Conservation (phyloP, 805 yeast species). For the Starmerella apis region DNA sequence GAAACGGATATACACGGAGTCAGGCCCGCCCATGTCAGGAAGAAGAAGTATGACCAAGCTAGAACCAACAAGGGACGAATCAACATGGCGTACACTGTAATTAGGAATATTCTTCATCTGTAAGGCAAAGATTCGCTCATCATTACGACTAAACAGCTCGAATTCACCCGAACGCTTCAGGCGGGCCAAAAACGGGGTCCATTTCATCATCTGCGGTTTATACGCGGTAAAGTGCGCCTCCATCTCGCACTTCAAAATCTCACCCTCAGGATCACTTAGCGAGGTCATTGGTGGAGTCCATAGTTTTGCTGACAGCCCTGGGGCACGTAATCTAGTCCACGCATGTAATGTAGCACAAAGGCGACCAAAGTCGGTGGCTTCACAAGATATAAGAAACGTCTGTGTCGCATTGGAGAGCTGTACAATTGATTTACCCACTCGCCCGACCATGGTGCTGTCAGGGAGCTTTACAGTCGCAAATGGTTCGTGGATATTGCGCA, state of each 20-base stretch:
- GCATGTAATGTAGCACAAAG: conserved; percentile 17
- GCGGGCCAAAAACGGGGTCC: conserved; percentile 21
- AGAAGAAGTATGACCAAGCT: conserved; percentile 19
- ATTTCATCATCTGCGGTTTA: conserved; percentile 12
- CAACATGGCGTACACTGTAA: conserved; percentile 18
- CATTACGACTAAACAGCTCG: conserved; percentile 9
- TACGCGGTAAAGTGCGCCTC: conserved; percentile 20
- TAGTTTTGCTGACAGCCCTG: conserved; percentile 20
- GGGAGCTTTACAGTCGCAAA: conserved; percentile 18
- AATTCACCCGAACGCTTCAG: conserved; percentile 22
- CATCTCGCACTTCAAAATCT: conserved; percentile 22
- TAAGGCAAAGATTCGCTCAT: conserved; percentile 12
- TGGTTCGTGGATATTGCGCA: conserved; percentile 5
- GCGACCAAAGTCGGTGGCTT: conserved; percentile 5
- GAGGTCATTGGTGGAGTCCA: conserved; percentile 21
- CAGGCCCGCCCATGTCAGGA: conserved; percentile 25
- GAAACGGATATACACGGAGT: conserved; percentile 25
- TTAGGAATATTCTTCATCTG: conserved; percentile 13
- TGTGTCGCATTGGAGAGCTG: conserved; percentile 17
- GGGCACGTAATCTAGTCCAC: conserved; percentile 22
- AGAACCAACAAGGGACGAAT: conserved; percentile 20
- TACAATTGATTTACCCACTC: conserved; percentile 16
- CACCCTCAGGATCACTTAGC: conserved; percentile 8
- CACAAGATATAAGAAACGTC: conserved; percentile 10
- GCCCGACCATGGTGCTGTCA: conserved; percentile 22